These are phyloP conservation scores for Microsporum audouinii DNA, from an alignment of 2,329 filamentous ascomycete species.

Conservation along the genomic window DNA sequence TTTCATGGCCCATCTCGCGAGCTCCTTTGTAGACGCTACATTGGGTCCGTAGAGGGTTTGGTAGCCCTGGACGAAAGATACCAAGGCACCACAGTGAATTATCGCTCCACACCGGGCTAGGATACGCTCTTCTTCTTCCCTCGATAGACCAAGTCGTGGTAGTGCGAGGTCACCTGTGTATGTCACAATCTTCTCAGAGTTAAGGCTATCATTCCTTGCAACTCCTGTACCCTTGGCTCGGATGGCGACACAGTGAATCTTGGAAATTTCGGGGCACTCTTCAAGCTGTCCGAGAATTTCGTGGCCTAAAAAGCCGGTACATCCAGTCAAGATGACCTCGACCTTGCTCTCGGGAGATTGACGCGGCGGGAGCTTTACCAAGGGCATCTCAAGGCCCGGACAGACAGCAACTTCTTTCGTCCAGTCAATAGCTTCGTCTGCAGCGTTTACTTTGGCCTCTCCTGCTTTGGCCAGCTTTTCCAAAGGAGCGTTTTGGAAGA, in stretches of 20 bases:
- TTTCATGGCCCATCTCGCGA: constrained; percentile 15
- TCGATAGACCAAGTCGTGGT: constrained; percentile 30
- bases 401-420: constrained; percentile 4
- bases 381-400: background rate
- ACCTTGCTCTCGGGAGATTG: background rate
- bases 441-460: background rate
- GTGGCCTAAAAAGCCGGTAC: constrained; percentile 30
- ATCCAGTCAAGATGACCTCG: constrained; percentile 19
- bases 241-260: constrained; percentile 37
- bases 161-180: constrained; percentile 30
- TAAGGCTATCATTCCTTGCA: background rate
- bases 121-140: constrained; percentile 22
- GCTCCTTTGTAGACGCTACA: constrained; percentile 17
- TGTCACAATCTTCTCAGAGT: constrained; percentile 21
- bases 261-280: constrained; percentile 20
- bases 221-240: constrained; percentile 4
- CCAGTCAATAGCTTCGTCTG: constrained; percentile 6
- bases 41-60: constrained; percentile 19
- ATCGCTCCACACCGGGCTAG: constrained; percentile 34
- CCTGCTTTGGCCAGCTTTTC: constrained; percentile 4
- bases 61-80: constrained; percentile 23
- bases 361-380: background rate
- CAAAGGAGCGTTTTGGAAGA: constrained; percentile 9
- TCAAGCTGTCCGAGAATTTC: constrained; percentile 31
- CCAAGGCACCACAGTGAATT: constrained; percentile 44